Evolutionary conservation across 306 rosid genomes (phyloP).

Genomic region (Casuarina cunninghamiana): DNA sequence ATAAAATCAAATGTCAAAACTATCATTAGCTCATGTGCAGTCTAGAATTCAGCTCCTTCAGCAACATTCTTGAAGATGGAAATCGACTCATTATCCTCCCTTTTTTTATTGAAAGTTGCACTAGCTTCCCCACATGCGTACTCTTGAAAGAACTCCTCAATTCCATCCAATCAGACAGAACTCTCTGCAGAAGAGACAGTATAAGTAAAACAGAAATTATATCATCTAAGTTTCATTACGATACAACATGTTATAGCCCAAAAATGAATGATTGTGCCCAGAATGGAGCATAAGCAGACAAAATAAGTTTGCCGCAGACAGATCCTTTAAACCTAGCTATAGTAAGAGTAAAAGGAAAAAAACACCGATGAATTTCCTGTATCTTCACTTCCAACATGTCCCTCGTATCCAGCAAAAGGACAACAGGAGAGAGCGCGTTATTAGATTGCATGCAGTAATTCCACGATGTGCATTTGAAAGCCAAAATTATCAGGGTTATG

Average conservation of each 20-base stretch:
- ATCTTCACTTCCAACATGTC: neutral
- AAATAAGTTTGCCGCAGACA: neutral
- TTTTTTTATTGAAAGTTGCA: neutral
- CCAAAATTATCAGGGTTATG: neutral
- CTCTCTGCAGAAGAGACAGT: neutral
- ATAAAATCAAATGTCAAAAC: neutral
- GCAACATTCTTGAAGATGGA: neutral
- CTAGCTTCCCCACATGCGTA: neutral
- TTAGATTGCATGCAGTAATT: neutral
- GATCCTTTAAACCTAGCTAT: neutral
- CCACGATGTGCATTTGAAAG: neutral
- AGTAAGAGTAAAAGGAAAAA: neutral
- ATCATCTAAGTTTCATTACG: neutral
- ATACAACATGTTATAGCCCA: neutral
- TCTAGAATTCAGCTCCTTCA: neutral
- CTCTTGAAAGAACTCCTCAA: neutral
- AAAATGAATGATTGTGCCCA: neutral
- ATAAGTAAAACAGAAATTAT: neutral
- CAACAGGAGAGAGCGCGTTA: neutral
- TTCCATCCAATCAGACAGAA: constrained; percentile 2
- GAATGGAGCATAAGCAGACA: neutral
- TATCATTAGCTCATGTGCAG: neutral
- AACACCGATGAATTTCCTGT: neutral
- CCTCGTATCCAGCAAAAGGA: neutral
- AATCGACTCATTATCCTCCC: neutral